These are phyloP conservation scores for Talaromyces borbonicus DNA, from an alignment of 495 filamentous ascomycete species.

Conservation along the genomic window DNA sequence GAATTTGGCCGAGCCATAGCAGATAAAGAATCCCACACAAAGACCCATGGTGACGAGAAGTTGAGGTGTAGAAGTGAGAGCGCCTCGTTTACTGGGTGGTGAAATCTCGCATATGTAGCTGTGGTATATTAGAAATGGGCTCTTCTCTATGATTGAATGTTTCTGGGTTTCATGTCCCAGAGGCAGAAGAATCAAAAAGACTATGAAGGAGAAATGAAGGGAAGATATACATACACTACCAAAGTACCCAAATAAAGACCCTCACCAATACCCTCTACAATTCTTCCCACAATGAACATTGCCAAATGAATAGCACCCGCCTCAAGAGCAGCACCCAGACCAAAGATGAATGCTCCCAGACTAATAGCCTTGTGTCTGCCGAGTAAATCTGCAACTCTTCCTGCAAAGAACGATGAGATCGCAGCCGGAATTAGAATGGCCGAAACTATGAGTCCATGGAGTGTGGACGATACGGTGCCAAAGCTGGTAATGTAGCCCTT, in stretches of 20 bases:
- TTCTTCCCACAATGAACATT: conserved; percentile 46
- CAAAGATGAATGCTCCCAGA: conserved; percentile 44
- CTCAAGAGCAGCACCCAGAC: conserved; percentile 45
- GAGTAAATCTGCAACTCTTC: conserved; percentile 48
- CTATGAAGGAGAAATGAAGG: too few relatives aligned
- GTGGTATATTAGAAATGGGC: neutral
- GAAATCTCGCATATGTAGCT: conserved; percentile 54
- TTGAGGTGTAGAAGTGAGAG: conserved; percentile 46
- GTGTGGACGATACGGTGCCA: conserved; percentile 41
- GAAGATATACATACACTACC: conserved; percentile 29
- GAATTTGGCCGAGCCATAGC: conserved; percentile 45
- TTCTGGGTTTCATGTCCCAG: too few relatives aligned
- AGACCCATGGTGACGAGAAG: conserved; percentile 43
- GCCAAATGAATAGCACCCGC: conserved; percentile 33
- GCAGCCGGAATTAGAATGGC: conserved; percentile 54
- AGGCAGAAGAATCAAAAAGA: too few relatives aligned
- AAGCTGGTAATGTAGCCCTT: conserved; percentile 39
- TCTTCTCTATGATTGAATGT: neutral
- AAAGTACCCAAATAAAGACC: conserved; percentile 48
- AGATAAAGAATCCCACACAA: conserved; percentile 49
- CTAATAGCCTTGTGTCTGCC: conserved; percentile 44
- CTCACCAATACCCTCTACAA: conserved; percentile 49
- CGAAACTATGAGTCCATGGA: conserved; percentile 54
- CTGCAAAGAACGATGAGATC: conserved; percentile 51
- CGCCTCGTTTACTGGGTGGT: conserved; percentile 39